Evolutionary conservation across 805 yeast genomes (phyloP).

Genomic region (Yamadazyma akitaensis): DNA sequence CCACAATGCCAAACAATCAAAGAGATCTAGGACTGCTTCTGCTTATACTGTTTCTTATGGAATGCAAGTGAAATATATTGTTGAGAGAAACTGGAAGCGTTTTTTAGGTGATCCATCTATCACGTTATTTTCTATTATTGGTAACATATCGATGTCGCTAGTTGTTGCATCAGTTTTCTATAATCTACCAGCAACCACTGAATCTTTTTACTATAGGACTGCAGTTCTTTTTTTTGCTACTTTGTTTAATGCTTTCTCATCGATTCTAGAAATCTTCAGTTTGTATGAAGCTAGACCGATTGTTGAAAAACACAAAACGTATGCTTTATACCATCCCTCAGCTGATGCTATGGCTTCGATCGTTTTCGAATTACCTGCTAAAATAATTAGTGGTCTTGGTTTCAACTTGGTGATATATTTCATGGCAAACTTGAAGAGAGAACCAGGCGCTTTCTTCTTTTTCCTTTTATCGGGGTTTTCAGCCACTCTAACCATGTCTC

Average conservation of each 20-base stretch:
- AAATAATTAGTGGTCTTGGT: conserved; percentile 33
- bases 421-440: conserved; percentile 44
- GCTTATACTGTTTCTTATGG: conserved; percentile 43
- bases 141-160: conserved; percentile 55
- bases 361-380: conserved; percentile 61
- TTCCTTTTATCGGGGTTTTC: conserved; percentile 29
- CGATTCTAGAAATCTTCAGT: conserved; percentile 57
- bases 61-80: conserved; percentile 51
- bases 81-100: conserved; percentile 53
- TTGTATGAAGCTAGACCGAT: conserved; percentile 63
- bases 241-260: conserved; percentile 57
- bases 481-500: conserved; percentile 42
- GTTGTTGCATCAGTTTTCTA: conserved; percentile 60
- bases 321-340: conserved; percentile 70
- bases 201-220: conserved; percentile 60
- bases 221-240: conserved; percentile 61
- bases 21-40: conserved; percentile 30
- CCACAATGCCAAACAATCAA: conserved; percentile 38
- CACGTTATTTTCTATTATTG: conserved; percentile 47
- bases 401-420: conserved; percentile 42
- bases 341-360: conserved; percentile 68
- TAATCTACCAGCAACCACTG: conserved; percentile 46
- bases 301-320: conserved; percentile 66
- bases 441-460: conserved; percentile 36
- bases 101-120: conserved; percentile 56